These are phyloP conservation scores for Priceomyces haplophilus DNA, from an alignment of 805 yeast genomes.

Conservation along the genomic window DNA sequence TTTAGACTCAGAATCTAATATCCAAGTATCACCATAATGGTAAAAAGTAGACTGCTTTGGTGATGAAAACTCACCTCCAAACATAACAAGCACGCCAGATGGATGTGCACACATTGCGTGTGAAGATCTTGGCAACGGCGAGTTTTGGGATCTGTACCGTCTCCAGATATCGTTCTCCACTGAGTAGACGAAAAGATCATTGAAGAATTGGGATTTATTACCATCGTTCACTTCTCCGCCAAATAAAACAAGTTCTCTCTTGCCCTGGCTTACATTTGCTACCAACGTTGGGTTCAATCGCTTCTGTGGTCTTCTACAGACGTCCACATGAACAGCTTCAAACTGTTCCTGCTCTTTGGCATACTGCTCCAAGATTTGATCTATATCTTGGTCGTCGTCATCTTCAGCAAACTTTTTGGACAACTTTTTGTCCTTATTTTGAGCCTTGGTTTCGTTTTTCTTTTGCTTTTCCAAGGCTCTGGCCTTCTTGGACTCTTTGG, in stretches of 20 bases:
- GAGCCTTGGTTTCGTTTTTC: slow-evolving; percentile 74
- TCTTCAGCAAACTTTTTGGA: slow-evolving; percentile 74
- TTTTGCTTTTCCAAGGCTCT: slow-evolving; percentile 78
- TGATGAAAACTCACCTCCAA: slow-evolving; percentile 96
- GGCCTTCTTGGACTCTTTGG: slow-evolving; percentile 89
- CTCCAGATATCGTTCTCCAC: slow-evolving; percentile 83
- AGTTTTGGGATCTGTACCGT: slow-evolving; percentile 69
- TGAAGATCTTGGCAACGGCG: slow-evolving; percentile 91
- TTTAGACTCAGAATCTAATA: slow-evolving; percentile 74
- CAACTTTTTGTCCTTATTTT: slow-evolving; percentile 66
- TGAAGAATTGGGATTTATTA: slow-evolving; percentile 64
- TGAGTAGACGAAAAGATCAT: slow-evolving; percentile 72
- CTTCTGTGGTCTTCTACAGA: slow-evolving; percentile 57
- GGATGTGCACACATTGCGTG: slow-evolving; percentile 95
- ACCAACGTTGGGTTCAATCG: slow-evolving; percentile 75
- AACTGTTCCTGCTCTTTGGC: slow-evolving; percentile 78
- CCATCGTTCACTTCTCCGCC: slow-evolving; percentile 79
- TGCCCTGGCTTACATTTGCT: slow-evolving; percentile 70
- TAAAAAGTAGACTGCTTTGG: slow-evolving; percentile 95
- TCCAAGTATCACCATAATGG: slow-evolving; percentile 96
- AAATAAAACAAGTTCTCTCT: slow-evolving; percentile 74
- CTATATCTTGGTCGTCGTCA: slow-evolving; percentile 84
- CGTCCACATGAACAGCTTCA: slow-evolving; percentile 63
- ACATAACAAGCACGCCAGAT: slow-evolving; percentile 76
- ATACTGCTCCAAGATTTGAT: slow-evolving; percentile 72